Evolutionary conservation across 1,284 basidiomycete species (phyloP), one percentile per base, ranked within the genome.

Genomic region (Ceratobasidium sp.): DNA sequence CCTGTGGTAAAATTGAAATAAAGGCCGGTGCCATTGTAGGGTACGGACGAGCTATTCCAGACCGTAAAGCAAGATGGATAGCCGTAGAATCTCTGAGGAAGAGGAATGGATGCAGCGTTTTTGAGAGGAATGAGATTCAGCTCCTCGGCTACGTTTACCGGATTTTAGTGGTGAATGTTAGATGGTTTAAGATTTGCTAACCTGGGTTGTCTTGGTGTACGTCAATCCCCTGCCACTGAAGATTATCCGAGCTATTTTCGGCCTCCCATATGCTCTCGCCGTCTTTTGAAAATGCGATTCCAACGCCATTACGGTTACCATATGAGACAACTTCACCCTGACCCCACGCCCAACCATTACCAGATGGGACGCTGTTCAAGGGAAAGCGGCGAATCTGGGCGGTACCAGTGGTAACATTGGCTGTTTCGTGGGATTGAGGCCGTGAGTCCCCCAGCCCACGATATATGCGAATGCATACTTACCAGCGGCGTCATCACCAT

Each of bases 231-330:
- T 45, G 57, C 58, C 61, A 72, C n/a, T 46, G 43, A 16, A 72
- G 26, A 36, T 72, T 53, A 57, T 72, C 71, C 6, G 83, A 81
- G 16, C 80, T 81, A 55, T 85, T 85, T 65, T 84, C 83, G 34
- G 84, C 80, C 5, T 82, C 79, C 60, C 80, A 80, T 0, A 85
- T 77, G 3, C 76, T 50, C 58, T 26, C 74, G 72, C 43, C 52
- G 46, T 72, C 71, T 46, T 76, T 75, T 1, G 77, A 72, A 72
- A 81, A 81, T 0, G 82, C 81, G 71, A 85, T 81, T 0, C 81
- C 83, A 0, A 80, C 83, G 23, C 82, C 82, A 75, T 85, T 85
- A 10, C 83, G 80, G 55, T 84, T 82, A 1, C 83, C 83, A 71
- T 80, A 84, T 0, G 80, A 83, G 26, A 84, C 64, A 30, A 84